These are phyloP conservation scores for Diaporthe velutina DNA, from an alignment of 2,329 filamentous ascomycete species.

Conservation along the genomic window DNA sequence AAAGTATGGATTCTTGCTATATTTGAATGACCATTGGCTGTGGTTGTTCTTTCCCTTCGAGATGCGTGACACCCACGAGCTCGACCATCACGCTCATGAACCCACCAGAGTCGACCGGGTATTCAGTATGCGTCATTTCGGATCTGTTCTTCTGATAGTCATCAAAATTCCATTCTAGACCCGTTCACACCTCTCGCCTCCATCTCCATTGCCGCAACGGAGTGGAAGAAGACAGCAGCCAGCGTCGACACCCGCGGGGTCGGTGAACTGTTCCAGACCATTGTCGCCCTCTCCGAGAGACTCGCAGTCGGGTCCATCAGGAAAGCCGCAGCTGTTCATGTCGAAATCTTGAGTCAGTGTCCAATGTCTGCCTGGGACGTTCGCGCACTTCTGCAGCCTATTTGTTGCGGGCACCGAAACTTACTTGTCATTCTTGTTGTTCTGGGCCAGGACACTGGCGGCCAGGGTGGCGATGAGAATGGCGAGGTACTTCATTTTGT, in stretches of 20 bases:
- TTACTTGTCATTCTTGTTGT: constrained; percentile 13
- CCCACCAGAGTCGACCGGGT: neutral
- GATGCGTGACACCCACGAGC: neutral
- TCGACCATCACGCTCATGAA: too few species aligned
- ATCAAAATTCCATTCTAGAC: neutral
- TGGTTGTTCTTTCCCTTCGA: neutral
- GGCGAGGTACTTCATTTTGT: constrained; percentile 2
- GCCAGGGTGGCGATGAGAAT: constrained; percentile 2
- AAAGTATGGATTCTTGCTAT: neutral
- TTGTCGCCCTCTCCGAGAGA: neutral
- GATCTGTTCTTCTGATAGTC: too few species aligned
- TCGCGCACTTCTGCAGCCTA: neutral
- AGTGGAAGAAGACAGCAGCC: constrained; percentile 1
- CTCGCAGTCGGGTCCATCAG: constrained; percentile 8
- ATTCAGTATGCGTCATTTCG: neutral
- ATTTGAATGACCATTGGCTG: neutral
- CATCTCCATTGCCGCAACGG: constrained; percentile 1
- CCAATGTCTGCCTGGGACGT: too few species aligned
- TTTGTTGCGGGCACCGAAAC: neutral
- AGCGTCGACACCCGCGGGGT: neutral
- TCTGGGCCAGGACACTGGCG: constrained; percentile 11
- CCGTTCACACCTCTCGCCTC: constrained; percentile 11
- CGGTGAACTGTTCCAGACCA: constrained; percentile 7
- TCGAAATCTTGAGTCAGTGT: neutral
- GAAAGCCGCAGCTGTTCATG: constrained; percentile 2